Base-by-base conservation (phyloP, 1,284 basidiomycete species). In the Heterobasidion parviporum region DNA sequence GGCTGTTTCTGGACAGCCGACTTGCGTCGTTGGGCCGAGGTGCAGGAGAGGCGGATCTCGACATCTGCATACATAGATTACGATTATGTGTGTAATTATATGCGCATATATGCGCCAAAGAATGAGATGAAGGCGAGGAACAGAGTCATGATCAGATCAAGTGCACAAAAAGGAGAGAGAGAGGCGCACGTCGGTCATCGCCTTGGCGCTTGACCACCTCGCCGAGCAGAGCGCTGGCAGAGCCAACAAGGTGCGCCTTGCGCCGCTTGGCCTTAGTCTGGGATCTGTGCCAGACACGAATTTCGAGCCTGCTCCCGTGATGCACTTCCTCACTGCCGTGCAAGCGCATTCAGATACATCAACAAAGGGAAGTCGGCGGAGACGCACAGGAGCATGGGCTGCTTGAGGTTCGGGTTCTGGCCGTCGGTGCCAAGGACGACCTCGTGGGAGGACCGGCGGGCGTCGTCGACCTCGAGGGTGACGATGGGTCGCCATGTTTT, bases 401-500 rank as follows among this genome's bases (percentile, higher is more conserved):
- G 70, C 60, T 80, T 84, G 52, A 81, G 68, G 63, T 87, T 87
- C 0, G 82, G 77, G 58, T 83, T 85, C 62, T 87, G 85, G 0
- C 86, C 85, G 54, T 88, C 84, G 20, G 71, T 72, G 0, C 85
- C 86, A 2, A 88, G 77, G 14, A 72, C 66, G 14, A 79, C 71
- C 61, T 87, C 85, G 58, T 80, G 75, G 2, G 58, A 58, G 26
- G 4, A 5, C 26, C 26, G 26, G 26, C 16, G 76, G 72, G 20
- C 76, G 70, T 79, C 78, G n/a, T 80, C 70, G 20, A 80, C 73
- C 16, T 62, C 60, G 10, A 87, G 64, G 0, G 76, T 73, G 46
- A 88, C 70, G 49, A 87, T 79, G 1, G 85, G 83, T 26, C 81
- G 66, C 84, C 85, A 87, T 41, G 70, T 65, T 62, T 65, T 70